These are phyloP conservation scores for Carex littledalei DNA, from an alignment of 176 grass and related monocot species.

Conservation along the genomic window DNA sequence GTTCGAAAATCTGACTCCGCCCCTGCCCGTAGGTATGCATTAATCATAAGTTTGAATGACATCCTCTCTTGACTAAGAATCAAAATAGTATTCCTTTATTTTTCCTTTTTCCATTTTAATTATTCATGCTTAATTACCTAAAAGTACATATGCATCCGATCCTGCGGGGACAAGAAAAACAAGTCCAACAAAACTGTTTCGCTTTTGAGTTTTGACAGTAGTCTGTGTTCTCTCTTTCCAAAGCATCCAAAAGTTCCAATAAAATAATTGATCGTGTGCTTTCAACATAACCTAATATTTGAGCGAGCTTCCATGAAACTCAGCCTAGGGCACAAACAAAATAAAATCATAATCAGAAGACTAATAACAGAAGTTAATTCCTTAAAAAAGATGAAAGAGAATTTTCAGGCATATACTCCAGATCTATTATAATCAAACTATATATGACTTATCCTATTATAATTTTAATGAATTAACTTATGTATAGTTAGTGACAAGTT, in stretches of 20 bases:
- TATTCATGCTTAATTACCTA: background rate
- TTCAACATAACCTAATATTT: background rate
- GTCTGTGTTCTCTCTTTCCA: background rate
- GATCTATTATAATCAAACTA: too few species aligned
- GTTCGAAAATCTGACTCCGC: too few species aligned
- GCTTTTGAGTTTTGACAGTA: background rate
- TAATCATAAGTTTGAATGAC: too few species aligned
- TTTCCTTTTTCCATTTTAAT: background rate
- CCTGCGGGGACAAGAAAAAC: background rate
- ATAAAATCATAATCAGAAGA: background rate
- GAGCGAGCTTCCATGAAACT: background rate
- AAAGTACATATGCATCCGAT: background rate
- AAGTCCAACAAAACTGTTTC: background rate
- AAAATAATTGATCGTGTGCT: background rate
- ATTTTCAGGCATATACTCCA: too few species aligned
- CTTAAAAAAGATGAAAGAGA: too few species aligned
- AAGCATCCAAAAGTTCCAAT: background rate
- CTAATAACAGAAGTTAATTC: background rate
- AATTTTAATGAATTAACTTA: too few species aligned
- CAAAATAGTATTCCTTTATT: background rate
- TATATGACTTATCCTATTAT: too few species aligned
- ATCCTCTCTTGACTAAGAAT: background rate
- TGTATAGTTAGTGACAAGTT: too few species aligned
- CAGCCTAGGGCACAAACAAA: background rate
- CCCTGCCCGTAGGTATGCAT: too few species aligned